phyloP scores from a whole-genome alignment of 2,329 filamentous ascomycete genomes.

The Parasarocladium wereldwijsianum region DNA sequence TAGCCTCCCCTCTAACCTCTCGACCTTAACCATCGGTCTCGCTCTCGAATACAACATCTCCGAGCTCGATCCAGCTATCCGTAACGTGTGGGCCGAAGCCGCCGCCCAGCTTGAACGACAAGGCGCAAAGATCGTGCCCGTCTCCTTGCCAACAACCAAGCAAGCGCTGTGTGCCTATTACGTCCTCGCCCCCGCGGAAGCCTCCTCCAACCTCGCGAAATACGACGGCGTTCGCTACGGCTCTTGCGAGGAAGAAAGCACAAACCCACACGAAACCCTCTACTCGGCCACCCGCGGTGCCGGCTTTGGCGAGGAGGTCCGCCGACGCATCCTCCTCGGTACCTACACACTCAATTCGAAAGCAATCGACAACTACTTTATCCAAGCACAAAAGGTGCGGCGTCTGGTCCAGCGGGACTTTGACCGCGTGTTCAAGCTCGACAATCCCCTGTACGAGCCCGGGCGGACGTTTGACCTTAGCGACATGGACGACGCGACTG shows the following conservation, averaged over 20 bases:
- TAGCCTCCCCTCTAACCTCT: slow-evolving; percentile 10
- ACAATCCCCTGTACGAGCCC: slow-evolving; percentile 50
- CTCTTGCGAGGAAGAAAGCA: slow-evolving; percentile 31
- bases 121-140: slow-evolving; percentile 59
- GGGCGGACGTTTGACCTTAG: slow-evolving; percentile 41
- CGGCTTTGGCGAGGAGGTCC: slow-evolving; percentile 74
- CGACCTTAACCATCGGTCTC: slow-evolving; percentile 31
- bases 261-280: slow-evolving; percentile 46
- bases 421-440: slow-evolving; percentile 55
- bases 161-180: slow-evolving; percentile 90
- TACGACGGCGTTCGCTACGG: slow-evolving; percentile 97
- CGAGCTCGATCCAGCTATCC: slow-evolving; percentile 59
- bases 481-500: slow-evolving; percentile 39
- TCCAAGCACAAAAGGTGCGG: slow-evolving; percentile 80
- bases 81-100: slow-evolving; percentile 50
- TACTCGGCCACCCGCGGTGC: slow-evolving; percentile 62
- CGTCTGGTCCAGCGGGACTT: slow-evolving; percentile 78
- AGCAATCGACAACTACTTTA: slow-evolving; percentile 92
- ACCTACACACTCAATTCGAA: slow-evolving; percentile 81
- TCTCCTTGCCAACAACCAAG: slow-evolving; percentile 71
- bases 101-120: slow-evolving; percentile 42
- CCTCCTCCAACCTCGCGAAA: slow-evolving; percentile 88
- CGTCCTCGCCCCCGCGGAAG: slow-evolving; percentile 85
- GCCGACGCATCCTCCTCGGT: slow-evolving; percentile 73
- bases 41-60: slow-evolving; percentile 75